A percentile compares a stretch with the other conserved stretches of the same genome.
phyloP scores from a whole-genome alignment of 805 yeast genomes.

The Ogataea corticis region DNA sequence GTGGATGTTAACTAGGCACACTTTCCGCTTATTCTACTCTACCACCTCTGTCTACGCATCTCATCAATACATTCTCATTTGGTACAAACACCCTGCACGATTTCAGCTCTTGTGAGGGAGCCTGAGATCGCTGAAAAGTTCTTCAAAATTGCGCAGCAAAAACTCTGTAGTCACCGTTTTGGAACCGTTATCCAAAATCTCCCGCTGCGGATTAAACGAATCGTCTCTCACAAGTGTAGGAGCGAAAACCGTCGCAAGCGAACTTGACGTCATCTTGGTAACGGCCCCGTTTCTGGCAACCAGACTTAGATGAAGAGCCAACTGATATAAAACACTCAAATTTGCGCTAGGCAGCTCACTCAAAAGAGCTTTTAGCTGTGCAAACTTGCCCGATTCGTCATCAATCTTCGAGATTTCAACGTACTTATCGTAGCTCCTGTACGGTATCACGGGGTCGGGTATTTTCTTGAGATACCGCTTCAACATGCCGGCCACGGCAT shows the following conservation, averaged over 20 bases:
- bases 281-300: slow-evolving; percentile 52
- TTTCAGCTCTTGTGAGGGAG: background rate
- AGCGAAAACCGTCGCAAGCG: slow-evolving; percentile 89
- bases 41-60: no score
- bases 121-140: slow-evolving; percentile 28
- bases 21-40: no score
- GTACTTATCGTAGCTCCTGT: slow-evolving; percentile 62
- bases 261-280: slow-evolving; percentile 82
- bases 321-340: slow-evolving; percentile 49
- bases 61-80: no score
- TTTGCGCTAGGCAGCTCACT: slow-evolving; percentile 67
- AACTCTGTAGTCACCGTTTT: slow-evolving; percentile 79
- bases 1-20: slow-evolving; percentile 56
- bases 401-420: slow-evolving; percentile 50
- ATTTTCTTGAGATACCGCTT: slow-evolving; percentile 84
- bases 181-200: slow-evolving; percentile 79
- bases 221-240: slow-evolving; percentile 83
- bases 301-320: slow-evolving; percentile 64
- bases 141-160: slow-evolving; percentile 50
- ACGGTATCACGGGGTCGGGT: slow-evolving; percentile 83
- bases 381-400: slow-evolving; percentile 34
- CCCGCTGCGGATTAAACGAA: slow-evolving; percentile 66
- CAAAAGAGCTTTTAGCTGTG: slow-evolving; percentile 47
- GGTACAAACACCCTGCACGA: no score
- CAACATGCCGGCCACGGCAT: slow-evolving; percentile 83